Conservation (phyloP, 257 asterid genomes). For the Echites panduratus region DNA sequence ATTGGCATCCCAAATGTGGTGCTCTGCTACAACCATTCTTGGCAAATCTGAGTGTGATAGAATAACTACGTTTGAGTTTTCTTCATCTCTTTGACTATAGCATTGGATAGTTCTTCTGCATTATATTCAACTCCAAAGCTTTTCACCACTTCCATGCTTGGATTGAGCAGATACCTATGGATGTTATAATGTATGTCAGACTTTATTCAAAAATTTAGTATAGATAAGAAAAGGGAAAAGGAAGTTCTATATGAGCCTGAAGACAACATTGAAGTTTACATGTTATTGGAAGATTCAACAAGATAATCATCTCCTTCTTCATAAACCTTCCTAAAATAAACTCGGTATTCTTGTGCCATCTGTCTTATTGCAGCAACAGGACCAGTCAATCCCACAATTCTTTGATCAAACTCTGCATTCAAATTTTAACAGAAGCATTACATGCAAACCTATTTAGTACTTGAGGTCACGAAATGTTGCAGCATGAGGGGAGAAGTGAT, state of each 20-base stretch:
- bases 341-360: constrained; percentile 91
- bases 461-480: background rate
- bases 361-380: constrained; percentile 72
- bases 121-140: constrained; percentile 77
- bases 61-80: constrained; percentile 22
- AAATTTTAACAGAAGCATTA: background rate
- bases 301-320: constrained; percentile 90
- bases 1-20: background rate
- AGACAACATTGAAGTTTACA: constrained; percentile 36
- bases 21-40: background rate
- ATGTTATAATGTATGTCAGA: background rate
- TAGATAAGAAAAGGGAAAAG: background rate
- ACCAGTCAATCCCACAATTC: constrained; percentile 86
- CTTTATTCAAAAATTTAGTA: background rate
- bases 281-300: constrained; percentile 79
- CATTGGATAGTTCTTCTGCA: constrained; percentile 58
- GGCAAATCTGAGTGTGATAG: background rate
- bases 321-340: constrained; percentile 70
- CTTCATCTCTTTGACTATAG: constrained; percentile 50
- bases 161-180: constrained; percentile 79
- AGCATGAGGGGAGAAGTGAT: background rate
- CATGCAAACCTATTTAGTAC: background rate
- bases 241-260: background rate
- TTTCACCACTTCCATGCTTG: constrained; percentile 69
- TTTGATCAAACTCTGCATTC: constrained; percentile 62